phyloP scores from a whole-genome alignment of 768 basidiomycete genomes.

The Podaxis sp. region DNA sequence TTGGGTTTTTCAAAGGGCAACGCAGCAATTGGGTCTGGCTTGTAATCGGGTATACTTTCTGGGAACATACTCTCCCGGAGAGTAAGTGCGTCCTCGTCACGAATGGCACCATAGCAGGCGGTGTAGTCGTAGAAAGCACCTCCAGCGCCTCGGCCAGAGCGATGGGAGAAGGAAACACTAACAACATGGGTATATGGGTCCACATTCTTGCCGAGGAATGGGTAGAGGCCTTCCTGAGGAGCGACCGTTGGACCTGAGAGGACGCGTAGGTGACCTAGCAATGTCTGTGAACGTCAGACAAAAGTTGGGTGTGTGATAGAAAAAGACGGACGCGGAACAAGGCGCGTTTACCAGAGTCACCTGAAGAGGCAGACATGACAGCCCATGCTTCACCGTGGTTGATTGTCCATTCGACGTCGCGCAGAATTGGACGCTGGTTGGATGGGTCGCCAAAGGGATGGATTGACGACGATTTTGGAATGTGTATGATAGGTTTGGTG shows the following conservation, averaged over 20 bases:
- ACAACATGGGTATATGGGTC: constrained; percentile 53
- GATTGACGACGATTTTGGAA: constrained; percentile 47
- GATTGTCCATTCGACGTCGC: constrained; percentile 57
- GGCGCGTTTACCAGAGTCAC: constrained; percentile 46
- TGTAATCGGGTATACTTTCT: constrained; percentile 34
- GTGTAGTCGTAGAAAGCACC: constrained; percentile 92
- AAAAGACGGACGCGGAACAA: constrained; percentile 59
- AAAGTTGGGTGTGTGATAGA: not conserved
- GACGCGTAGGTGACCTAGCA: constrained; percentile 72
- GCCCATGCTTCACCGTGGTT: constrained; percentile 72
- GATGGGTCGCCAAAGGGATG: constrained; percentile 59
- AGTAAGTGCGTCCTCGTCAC: constrained; percentile 81
- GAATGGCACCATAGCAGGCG: constrained; percentile 85
- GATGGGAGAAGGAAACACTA: constrained; percentile 69
- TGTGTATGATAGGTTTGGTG: constrained; percentile 30
- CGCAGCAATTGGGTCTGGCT: constrained; percentile 18
- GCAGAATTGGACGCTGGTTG: constrained; percentile 45
- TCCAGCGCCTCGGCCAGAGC: constrained; percentile 46
- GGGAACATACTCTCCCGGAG: constrained; percentile 71
- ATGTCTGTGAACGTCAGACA: constrained; percentile 40
- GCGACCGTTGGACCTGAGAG: constrained; percentile 49
- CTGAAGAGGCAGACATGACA: constrained; percentile 60
- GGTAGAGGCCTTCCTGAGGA: constrained; percentile 74
- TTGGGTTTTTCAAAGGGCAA: constrained; percentile 25
- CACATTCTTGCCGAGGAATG: constrained; percentile 44